Percentiles rank a stretch among this genome's conserved stretches.
These are phyloP conservation scores for Trichoderma orchidacearum DNA, from an alignment of 495 filamentous ascomycete genomes.

Conservation along the genomic window DNA sequence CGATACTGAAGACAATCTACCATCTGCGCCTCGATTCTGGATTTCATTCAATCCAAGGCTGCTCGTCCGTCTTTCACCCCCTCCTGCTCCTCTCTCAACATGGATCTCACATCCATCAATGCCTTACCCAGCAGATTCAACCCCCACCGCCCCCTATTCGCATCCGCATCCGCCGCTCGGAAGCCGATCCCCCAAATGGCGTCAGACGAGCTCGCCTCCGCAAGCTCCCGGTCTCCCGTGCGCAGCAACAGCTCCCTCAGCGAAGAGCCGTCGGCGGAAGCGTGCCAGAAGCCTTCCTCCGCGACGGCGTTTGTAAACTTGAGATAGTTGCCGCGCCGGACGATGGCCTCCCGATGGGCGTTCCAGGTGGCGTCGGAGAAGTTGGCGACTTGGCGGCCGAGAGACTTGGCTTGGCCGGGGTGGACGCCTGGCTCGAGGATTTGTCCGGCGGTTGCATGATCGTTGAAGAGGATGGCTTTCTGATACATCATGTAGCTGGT, in stretches of 20 bases:
- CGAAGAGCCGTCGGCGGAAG: neutral
- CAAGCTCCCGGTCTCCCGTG: constrained; percentile 45
- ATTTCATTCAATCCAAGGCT: neutral
- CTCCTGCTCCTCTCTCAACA: constrained; percentile 29
- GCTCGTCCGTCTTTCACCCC: constrained; percentile 4
- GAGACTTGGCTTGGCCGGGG: constrained; percentile 32
- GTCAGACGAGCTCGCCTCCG: constrained; percentile 51
- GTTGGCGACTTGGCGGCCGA: constrained; percentile 41
- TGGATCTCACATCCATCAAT: constrained; percentile 27
- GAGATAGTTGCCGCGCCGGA: constrained; percentile 41
- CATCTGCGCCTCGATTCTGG: no score
- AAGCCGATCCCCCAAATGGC: constrained; percentile 58
- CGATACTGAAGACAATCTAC: neutral
- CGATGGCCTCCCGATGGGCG: constrained; percentile 36
- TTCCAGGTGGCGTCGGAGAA: constrained; percentile 44
- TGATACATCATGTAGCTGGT: constrained; percentile 49
- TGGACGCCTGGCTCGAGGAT: constrained; percentile 24
- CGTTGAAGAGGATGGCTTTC: constrained; percentile 43
- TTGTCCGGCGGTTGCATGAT: constrained; percentile 16
- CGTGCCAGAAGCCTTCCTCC: neutral
- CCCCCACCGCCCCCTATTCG: constrained; percentile 42
- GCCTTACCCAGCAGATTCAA: constrained; percentile 52
- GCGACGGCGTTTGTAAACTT: constrained; percentile 38
- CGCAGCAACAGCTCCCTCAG: constrained; percentile 32
- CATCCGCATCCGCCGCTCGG: constrained; percentile 29